These are phyloP conservation scores for Fusarium temperatum DNA, from an alignment of 2,329 filamentous ascomycete species.

Conservation along the genomic window DNA sequence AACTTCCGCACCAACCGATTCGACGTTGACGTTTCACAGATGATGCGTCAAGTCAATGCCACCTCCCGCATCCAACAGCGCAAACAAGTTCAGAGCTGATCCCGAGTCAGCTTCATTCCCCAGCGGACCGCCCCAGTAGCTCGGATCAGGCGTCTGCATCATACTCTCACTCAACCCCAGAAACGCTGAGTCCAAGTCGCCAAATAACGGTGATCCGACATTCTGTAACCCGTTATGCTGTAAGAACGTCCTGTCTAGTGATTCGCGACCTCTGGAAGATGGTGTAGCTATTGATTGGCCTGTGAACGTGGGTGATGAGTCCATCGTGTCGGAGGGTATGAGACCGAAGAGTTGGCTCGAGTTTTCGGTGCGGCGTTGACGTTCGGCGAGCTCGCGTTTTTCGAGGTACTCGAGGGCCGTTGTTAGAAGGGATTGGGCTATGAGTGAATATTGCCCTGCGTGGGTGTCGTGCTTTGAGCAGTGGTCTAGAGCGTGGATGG, in stretches of 20 bases:
- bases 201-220: slow-evolving; percentile 45
- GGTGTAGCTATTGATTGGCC: slow-evolving; percentile 20
- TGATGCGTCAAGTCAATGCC: slow-evolving; percentile 61
- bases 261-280: slow-evolving; percentile 28
- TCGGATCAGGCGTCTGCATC: slow-evolving; percentile 53
- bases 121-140: slow-evolving; percentile 50
- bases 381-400: slow-evolving; percentile 57
- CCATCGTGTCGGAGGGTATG: slow-evolving; percentile 46
- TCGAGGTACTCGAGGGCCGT: slow-evolving; percentile 59
- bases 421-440: slow-evolving; percentile 59
- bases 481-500: slow-evolving; percentile 59
- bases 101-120: slow-evolving; percentile 54
- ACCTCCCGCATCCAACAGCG: slow-evolving; percentile 60
- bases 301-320: slow-evolving; percentile 16
- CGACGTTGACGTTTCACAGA: slow-evolving; percentile 31
- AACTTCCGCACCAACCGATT: slow-evolving; percentile 12
- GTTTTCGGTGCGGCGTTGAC: slow-evolving; percentile 57
- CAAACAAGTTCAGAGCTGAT: slow-evolving; percentile 60
- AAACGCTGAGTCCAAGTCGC: slow-evolving; percentile 51
- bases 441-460: slow-evolving; percentile 62
- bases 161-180: slow-evolving; percentile 50
- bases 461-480: slow-evolving; percentile 60
- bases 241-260: slow-evolving; percentile 41
- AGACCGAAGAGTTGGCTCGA: slow-evolving; percentile 63
- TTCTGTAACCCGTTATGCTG: slow-evolving; percentile 42